Percentiles rank a stretch among this genome's conserved stretches.
These are phyloP conservation scores for Madurella mycetomatis DNA, from an alignment of 2,329 filamentous ascomycete species.

Conservation along the genomic window DNA sequence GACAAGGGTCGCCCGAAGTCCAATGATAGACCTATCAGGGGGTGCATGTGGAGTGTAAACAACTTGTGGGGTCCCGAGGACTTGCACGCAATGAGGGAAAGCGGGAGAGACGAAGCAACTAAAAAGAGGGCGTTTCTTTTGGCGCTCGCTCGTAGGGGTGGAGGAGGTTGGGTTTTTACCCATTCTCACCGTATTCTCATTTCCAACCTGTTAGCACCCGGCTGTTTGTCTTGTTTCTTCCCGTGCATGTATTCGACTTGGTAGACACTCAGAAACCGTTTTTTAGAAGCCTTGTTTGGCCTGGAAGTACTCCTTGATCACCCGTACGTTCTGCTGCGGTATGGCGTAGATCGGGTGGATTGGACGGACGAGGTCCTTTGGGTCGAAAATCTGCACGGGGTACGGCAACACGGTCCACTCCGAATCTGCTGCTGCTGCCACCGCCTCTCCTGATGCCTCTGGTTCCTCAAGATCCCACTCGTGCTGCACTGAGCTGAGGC, in stretches of 20 bases:
- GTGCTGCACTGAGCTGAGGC: conserved; percentile 78
- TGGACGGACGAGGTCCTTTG: conserved; percentile 62
- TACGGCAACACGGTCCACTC: conserved; percentile 46
- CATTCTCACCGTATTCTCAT: too few species aligned
- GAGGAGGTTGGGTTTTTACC: neutral
- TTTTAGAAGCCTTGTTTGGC: conserved; percentile 53
- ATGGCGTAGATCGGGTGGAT: conserved; percentile 85
- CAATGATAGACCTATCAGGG: too few species aligned
- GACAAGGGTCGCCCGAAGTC: too few species aligned
- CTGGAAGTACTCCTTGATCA: conserved; percentile 61
- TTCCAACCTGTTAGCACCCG: neutral
- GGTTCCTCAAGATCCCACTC: conserved; percentile 47
- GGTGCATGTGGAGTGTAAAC: too few species aligned
- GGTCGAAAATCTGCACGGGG: conserved; percentile 60
- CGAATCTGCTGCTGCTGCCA: conserved; percentile 23
- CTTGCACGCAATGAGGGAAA: too few species aligned
- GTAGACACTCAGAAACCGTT: conserved; percentile 8
- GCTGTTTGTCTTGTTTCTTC: conserved; percentile 3
- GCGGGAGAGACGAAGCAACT: too few species aligned
- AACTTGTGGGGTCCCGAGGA: too few species aligned
- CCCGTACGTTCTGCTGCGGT: conserved; percentile 63
- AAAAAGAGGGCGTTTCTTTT: too few species aligned
- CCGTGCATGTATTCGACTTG: neutral
- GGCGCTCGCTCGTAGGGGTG: too few species aligned
- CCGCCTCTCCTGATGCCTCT: conserved; percentile 33